Evolutionary conservation across 2,329 filamentous ascomycete species (phyloP).

Genomic region (Aspergillus aculeatus): DNA sequence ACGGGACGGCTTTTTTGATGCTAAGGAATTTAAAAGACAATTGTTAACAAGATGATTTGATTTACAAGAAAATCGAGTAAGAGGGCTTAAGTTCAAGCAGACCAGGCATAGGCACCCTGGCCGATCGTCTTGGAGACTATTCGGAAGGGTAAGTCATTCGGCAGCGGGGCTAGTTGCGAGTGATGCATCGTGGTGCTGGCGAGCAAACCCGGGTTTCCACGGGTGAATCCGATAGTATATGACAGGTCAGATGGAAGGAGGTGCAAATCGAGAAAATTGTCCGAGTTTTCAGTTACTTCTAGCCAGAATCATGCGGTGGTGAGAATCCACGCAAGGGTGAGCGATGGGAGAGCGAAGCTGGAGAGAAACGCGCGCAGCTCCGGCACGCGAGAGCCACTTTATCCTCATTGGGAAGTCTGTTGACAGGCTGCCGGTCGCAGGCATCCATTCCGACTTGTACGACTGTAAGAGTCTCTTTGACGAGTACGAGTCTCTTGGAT

Average conservation of each 20-base stretch:
- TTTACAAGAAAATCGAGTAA: not conserved
- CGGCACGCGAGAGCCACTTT: slow-evolving; percentile 38
- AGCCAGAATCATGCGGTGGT: slow-evolving; percentile 14
- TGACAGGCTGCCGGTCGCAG: slow-evolving; percentile 18
- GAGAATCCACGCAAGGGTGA: slow-evolving; percentile 21
- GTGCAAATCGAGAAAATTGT: not conserved
- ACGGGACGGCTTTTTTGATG: slow-evolving; percentile 88
- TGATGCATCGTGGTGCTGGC: slow-evolving; percentile 53
- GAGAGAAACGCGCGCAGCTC: slow-evolving; percentile 16
- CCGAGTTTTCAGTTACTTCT: not conserved
- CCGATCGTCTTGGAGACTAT: slow-evolving; percentile 96
- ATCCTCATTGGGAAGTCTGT: slow-evolving; percentile 38
- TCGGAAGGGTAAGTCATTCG: slow-evolving; percentile 80
- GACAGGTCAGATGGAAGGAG: not conserved
- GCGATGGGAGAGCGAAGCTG: slow-evolving; percentile 7
- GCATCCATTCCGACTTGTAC: not conserved
- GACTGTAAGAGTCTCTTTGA: not conserved
- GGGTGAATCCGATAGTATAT: not conserved
- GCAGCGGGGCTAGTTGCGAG: slow-evolving; percentile 87
- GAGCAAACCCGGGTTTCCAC: slow-evolving; percentile 1
- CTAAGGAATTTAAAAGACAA: slow-evolving; percentile 45
- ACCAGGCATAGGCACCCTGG: slow-evolving; percentile 96
- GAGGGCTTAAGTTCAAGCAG: slow-evolving; percentile 16
- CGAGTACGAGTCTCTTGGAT: not conserved
- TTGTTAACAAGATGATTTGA: slow-evolving; percentile 12